Evolutionary conservation across 192 early-diverging fungal species (phyloP).

Genomic region (Mortierella hygrophila): DNA sequence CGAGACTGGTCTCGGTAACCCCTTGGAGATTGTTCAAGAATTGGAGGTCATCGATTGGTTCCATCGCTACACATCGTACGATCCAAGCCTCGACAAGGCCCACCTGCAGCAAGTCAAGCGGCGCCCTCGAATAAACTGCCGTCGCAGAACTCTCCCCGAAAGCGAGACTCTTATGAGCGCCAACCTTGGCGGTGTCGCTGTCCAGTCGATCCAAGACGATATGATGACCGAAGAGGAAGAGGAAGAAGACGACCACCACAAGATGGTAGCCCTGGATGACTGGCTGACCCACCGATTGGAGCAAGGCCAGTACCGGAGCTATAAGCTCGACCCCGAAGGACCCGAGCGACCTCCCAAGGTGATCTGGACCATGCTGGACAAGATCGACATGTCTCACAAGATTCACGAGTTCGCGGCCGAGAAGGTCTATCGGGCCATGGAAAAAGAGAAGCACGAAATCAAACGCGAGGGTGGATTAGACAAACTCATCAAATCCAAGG

Average conservation of each 20-base stretch:
- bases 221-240: conserved; percentile 10
- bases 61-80: conserved; percentile 2
- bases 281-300: conserved; percentile 4
- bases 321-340: conserved; percentile 1
- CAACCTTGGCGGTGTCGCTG: neutral
- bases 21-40: neutral
- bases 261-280: conserved; percentile 3
- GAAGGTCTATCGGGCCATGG: neutral
- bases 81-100: conserved; percentile 8
- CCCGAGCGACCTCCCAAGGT: conserved; percentile 5
- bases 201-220: neutral
- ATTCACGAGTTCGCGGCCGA: neutral
- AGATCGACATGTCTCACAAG: neutral
- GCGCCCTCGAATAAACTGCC: neutral
- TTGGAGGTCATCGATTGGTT: conserved; percentile 9
- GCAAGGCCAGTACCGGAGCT: neutral
- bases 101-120: conserved; percentile 11
- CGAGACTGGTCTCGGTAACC: neutral
- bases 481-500: neutral
- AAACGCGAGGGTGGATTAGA: neutral
- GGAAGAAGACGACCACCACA: conserved; percentile 10
- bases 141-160: neutral
- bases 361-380: conserved; percentile 7
- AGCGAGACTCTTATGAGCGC: neutral
- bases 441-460: neutral